Evolutionary conservation across 768 basidiomycete species (phyloP), one percentile per base, ranked within the genome.

Genomic region (Ephemerocybe angulata): DNA sequence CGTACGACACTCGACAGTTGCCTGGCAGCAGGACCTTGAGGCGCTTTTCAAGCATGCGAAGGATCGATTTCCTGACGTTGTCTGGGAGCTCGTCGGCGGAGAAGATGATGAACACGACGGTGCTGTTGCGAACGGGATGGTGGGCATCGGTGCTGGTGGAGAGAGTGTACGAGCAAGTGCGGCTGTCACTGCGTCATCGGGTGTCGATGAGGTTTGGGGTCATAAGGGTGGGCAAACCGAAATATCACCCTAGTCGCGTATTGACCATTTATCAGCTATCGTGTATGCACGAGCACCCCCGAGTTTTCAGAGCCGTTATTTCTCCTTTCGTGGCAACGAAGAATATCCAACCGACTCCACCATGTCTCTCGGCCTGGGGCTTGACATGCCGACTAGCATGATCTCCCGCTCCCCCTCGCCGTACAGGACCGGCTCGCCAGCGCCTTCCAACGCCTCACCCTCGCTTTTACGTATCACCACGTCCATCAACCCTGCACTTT

Each of bases 211-310:
- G 60, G 85, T 97, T 25, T 97, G 90, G 87, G 95, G 91, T 3
- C 96, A 98, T 70, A 96, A 98, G 83, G 94, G 94, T 96, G 30
- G 15, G 82, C 68, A 29, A 43, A n/a, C n/a, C n/a, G n/a, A 30
- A 7, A 50, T 51, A 24, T 22, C 15, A 22, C 53, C 29, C 24
- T 42, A 11, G n/a, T 24, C 6, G 29, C 19, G 22, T 19, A 44
- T 27, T 55, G 17, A 52, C 37, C 17, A 37, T 41, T 25, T 27
- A 7, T 15, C 29, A 94, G 95, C 96, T 19, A 87, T 98, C 63
- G 87, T 98, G 0, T 98, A 98, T 60, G 93, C 93, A 40, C 87
- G 96, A 52, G 94, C 94, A 15, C 92, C 93, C 3, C 93, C 92
- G 1, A 86, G 84, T 17, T 98, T 97, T 69, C 93, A 96, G 70